Base-by-base conservation (phyloP, 75 land plant genomes). In the Adiantum capillusveneris region DNA sequence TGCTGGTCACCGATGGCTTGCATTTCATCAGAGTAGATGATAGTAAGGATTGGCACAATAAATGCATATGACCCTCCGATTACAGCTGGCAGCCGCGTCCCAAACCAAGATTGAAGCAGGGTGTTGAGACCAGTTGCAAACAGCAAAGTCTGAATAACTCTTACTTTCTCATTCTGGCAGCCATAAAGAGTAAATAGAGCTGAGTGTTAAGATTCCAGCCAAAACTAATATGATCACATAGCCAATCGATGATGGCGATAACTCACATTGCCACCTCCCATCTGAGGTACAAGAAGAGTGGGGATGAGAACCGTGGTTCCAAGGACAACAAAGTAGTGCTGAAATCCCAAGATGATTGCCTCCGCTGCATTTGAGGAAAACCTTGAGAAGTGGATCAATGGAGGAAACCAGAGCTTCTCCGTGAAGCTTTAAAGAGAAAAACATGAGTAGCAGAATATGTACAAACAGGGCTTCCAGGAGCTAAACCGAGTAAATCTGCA, bases 231-330 rank as follows among this genome's bases (percentile, higher is more conserved):
- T 19, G 9, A 11, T 9, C 1, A 17, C 6, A 18, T 13, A 9
- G 59, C 5, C 2, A 39, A 58, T 3, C 9, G 43, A 20, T 11
- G 59, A 29, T 14, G 21, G 2, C 11, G 17, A 27, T 22, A 48
- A 28, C 78, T 74, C 72, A 93, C 98, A 69, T 81, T 44, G 44
- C 53, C 64, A 20, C 98, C 98, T 22, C 98, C 98, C 98, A 93
- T 93, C 53, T 27, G 61, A 37, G 95, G 94, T 53, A 93, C 98
- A 18, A 89, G 73, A 25, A 68, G 25, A 58, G 65, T 75, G 11
- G 98, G 78, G 58, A 89, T 76, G 69, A 93, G 71, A 0, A 93
- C 90, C n/a, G 77, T 76, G 25, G 96, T 80, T 56, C 98, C 98
- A 36, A 93, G 70, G 84, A 83, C 79, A 31, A 84, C 80, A 25